Base-by-base conservation (phyloP, 441 rosid species). In the Croton setiger region DNA sequence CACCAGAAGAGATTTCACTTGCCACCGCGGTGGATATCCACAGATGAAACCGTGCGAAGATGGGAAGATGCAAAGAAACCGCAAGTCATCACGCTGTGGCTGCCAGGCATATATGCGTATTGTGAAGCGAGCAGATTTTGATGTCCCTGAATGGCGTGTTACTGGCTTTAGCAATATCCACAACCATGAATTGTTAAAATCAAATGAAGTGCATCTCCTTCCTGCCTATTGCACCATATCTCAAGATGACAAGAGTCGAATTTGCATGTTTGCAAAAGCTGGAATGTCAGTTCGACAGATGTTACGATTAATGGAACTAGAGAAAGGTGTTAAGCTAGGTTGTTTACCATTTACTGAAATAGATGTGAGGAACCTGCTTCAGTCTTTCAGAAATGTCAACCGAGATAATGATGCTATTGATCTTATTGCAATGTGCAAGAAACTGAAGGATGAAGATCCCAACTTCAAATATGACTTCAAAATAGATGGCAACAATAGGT, bases 281-380 rank as follows among this genome's bases (percentile, higher is more conserved):
- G 92, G 92, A 69, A 85, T 87, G 90, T 87, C 87, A 7, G 92
- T 84, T 35, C 72, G 92, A 53, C 90, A 87, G 69, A 83, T 84
- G 90, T 76, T 87, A 49, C 73, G 93, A 60, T 60, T 87, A 51
- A 82, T 87, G 93, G 93, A 87, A 79, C 83, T 87, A 27, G 88
- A 87, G 77, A 87, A 87, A 73, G 90, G 90, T 75, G 81, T 87
- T 49, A 87, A 85, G 81, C 72, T 87, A 21, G 92, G 92, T 18
- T 82, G 87, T 82, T 75, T 87, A 58, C 90, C 87, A 0, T 87
- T 79, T 75, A 84, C 90, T 7, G 88, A 87, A 83, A 69, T 84
- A 65, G 87, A 87, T 71, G 92, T 83, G 59, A 82, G 88, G 74
- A 87, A 85, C 76, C 75, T 85, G 31, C 77, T 87, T 0, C 89